Evolutionary conservation across 352 stramenopile genomes (phyloP).

Genomic region (Blastocystis sp.): DNA sequence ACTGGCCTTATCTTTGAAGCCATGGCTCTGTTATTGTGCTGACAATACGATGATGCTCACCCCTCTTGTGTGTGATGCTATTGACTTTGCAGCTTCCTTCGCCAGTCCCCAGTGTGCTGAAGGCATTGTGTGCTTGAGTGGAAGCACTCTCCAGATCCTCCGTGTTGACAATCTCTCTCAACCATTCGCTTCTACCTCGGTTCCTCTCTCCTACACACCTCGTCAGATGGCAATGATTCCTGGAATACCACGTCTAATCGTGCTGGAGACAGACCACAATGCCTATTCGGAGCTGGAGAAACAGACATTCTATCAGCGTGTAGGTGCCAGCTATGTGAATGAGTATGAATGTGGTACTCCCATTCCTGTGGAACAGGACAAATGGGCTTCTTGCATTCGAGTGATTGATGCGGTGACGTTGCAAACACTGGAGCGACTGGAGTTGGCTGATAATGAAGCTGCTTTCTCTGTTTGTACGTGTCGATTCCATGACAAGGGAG

Average conservation of each 20-base stretch:
- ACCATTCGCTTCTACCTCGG: conserved; percentile 91
- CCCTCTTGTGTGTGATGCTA: conserved; percentile 88
- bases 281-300: conserved; percentile 88
- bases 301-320: conserved; percentile 65
- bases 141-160: conserved; percentile 93
- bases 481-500: conserved; percentile 89
- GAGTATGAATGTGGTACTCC: conserved; percentile 73
- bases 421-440: conserved; percentile 82
- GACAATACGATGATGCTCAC: conserved; percentile 83
- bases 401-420: conserved; percentile 89
- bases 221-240: conserved; percentile 87
- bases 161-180: conserved; percentile 89
- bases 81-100: conserved; percentile 92
- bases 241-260: conserved; percentile 76
- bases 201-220: conserved; percentile 93
- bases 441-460: conserved; percentile 89
- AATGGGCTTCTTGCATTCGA: conserved; percentile 95
- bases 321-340: conserved; percentile 64
- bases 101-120: conserved; percentile 89
- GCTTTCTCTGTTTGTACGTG: conserved; percentile 82
- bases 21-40: conserved; percentile 92
- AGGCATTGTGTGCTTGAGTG: conserved; percentile 90
- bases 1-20: conserved; percentile 87
- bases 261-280: conserved; percentile 97
- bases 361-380: conserved; percentile 74